These are phyloP conservation scores for Pichia thaimueangensis DNA, from an alignment of 805 yeast species.

Conservation along the genomic window DNA sequence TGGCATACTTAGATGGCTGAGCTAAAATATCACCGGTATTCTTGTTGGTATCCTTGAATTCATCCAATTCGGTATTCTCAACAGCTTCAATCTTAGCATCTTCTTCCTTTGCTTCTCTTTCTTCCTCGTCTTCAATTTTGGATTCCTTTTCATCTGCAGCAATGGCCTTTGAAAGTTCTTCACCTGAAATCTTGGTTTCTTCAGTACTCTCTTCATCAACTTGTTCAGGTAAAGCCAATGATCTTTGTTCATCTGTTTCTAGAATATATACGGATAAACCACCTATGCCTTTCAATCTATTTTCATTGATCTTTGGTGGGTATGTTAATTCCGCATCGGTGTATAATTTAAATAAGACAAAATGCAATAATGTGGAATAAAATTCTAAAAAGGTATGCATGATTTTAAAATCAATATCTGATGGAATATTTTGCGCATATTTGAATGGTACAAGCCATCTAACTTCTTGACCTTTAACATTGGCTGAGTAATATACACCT, in stretches of 20 bases:
- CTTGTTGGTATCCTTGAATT: conserved; percentile 58
- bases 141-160: conserved; percentile 40
- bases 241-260: conserved; percentile 39
- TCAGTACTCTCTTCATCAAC: conserved; percentile 16
- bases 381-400: conserved; percentile 96
- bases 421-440: conserved; percentile 91
- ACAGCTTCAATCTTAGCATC: conserved; percentile 35
- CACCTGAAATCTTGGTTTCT: conserved; percentile 34
- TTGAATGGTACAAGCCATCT: conserved; percentile 97
- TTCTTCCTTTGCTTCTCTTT: conserved; percentile 32
- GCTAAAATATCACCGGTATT: conserved; percentile 60
- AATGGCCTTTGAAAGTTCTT: conserved; percentile 45
- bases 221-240: conserved; percentile 33
- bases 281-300: conserved; percentile 77
- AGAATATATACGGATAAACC: conserved; percentile 81
- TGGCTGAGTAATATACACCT: conserved; percentile 94
- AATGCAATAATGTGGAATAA: conserved; percentile 86
- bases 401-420: conserved; percentile 91
- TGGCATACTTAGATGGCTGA: conserved; percentile 61
- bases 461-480: conserved; percentile 82
- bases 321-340: conserved; percentile 79
- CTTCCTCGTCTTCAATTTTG: conserved; percentile 19
- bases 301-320: conserved; percentile 78
- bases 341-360: conserved; percentile 79
- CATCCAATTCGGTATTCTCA: conserved; percentile 54